A percentile compares a stretch with the other conserved stretches of the same genome.
Conservation (phyloP, 371 early-diverging fungal genomes). For the Dinochytrium kinnereticum region DNA sequence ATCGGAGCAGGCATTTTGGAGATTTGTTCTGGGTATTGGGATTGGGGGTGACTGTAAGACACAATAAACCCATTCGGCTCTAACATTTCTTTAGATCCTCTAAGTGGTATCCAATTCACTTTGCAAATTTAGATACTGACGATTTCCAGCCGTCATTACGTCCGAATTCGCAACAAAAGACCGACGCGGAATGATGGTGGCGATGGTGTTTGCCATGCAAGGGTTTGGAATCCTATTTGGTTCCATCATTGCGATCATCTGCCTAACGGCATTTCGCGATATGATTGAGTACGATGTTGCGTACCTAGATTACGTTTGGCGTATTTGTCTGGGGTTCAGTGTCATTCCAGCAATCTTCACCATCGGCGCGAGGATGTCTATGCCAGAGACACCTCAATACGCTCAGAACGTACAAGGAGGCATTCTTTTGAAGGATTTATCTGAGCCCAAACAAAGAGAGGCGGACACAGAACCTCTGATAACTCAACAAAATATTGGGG, state of each 20-base stretch:
- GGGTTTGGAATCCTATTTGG: conserved; percentile 82
- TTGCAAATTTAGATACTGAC: no score
- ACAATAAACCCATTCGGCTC: neutral
- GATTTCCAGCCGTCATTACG: conserved; percentile 78
- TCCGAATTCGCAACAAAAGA: conserved; percentile 78
- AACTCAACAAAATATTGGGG: no score
- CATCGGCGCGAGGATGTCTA: neutral
- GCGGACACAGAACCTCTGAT: neutral
- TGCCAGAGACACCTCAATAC: neutral
- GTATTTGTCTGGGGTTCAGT: conserved; percentile 49
- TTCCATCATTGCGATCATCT: conserved; percentile 68
- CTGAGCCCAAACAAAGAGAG: neutral
- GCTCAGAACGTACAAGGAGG: neutral
- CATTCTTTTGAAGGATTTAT: neutral
- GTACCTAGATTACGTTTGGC: conserved; percentile 83
- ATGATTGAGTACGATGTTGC: conserved; percentile 57
- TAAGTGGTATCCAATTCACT: neutral
- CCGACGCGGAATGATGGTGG: conserved; percentile 77
- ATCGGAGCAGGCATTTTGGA: conserved; percentile 60
- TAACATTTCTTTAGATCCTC: neutral
- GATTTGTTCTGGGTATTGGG: conserved; percentile 85
- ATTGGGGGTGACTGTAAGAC: conserved; percentile 72
- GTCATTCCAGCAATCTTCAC: neutral
- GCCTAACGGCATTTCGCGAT: conserved; percentile 69
- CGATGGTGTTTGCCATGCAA: conserved; percentile 87